A percentile compares a stretch with the other conserved stretches of the same genome.
Conservation (phyloP, 192 early-diverging fungal genomes). For the Paraglomus occultum region DNA sequence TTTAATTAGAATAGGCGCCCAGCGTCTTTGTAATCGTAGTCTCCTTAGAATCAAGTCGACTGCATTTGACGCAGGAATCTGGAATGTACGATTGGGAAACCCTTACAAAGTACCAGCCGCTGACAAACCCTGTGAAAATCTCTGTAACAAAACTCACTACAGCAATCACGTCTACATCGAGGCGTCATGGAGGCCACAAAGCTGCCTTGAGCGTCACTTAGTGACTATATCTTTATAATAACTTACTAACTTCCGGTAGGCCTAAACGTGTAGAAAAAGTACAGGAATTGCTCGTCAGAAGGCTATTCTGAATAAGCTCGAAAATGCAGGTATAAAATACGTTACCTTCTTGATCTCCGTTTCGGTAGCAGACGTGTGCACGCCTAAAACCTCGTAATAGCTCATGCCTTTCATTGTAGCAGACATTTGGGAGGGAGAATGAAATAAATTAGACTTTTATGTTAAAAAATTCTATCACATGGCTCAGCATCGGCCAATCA, state of each 20-base stretch:
- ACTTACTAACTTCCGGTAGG: constrained; percentile 55
- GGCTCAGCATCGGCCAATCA: no score
- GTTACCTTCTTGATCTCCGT: constrained; percentile 49
- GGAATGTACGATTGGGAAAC: neutral
- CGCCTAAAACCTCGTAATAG: constrained; percentile 72
- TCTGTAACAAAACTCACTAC: neutral
- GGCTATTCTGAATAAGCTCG: neutral
- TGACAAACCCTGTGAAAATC: neutral
- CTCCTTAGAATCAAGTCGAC: neutral
- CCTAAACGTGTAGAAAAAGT: constrained; percentile 31
- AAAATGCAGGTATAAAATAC: neutral
- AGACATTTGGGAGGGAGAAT: neutral
- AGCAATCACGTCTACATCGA: neutral
- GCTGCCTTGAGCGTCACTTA: neutral
- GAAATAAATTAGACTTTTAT: no score
- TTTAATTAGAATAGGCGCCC: no score
- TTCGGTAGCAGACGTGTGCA: constrained; percentile 42
- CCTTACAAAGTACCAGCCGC: neutral
- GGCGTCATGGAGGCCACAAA: neutral
- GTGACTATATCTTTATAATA: neutral
- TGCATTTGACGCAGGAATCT: neutral
- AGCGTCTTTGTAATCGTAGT: no score
- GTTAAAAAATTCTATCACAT: no score
- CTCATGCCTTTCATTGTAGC: constrained; percentile 63
- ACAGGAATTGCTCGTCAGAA: neutral